A percentile compares a stretch with the other conserved stretches of the same genome.
Conservation (phyloP, 148 eudicot species). For the Rhododendron kiyosumense region DNA sequence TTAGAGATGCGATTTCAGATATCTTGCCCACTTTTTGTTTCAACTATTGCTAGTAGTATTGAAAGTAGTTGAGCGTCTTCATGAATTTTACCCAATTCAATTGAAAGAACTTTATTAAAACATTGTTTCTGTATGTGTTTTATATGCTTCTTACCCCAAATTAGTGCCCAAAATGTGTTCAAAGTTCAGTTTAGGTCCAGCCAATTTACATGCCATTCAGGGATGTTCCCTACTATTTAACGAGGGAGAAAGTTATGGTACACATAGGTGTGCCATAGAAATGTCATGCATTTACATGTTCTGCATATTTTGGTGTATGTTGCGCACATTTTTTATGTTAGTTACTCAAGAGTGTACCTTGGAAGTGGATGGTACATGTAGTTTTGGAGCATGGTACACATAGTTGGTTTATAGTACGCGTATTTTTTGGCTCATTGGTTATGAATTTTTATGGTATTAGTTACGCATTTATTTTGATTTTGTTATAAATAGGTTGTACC, state of each 20-base stretch:
- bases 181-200: neutral
- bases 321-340: neutral
- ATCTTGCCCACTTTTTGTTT: neutral
- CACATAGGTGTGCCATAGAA: too few species aligned
- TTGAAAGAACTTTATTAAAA: neutral
- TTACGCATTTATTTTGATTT: neutral
- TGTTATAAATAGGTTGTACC: neutral
- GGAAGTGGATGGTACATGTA: neutral
- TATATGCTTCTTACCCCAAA: neutral
- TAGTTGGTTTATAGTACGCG: neutral
- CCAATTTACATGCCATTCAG: neutral
- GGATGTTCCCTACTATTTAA: neutral
- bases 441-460: neutral
- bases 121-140: neutral
- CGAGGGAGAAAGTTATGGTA: too few species aligned
- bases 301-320: too few species aligned
- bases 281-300: neutral
- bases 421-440: neutral
- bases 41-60: neutral
- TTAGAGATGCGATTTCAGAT: neutral
- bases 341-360: neutral
- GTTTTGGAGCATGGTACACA: neutral
- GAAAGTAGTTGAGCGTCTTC: neutral
- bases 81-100: neutral
- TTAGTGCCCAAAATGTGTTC: neutral